phyloP scores from a whole-genome alignment of 345 rosid species.

The Eucalyptus tenuipes region DNA sequence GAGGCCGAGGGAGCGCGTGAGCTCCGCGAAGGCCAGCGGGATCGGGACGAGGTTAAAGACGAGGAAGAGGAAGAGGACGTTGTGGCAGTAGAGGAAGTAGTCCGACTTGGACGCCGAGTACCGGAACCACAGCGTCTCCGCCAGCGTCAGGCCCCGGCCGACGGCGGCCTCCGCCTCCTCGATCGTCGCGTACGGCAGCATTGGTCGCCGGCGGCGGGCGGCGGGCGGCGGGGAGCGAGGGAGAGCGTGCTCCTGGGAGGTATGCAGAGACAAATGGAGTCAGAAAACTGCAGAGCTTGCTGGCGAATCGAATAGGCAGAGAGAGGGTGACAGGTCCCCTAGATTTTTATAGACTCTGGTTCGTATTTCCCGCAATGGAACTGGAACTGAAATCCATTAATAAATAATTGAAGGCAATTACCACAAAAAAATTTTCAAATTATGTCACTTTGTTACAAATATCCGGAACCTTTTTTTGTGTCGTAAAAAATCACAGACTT shows the following conservation, averaged over 20 bases:
- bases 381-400: fast-evolving
- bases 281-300: background rate
- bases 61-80: constrained; percentile 55
- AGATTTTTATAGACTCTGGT: background rate
- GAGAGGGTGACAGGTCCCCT: background rate
- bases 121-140: constrained; percentile 72
- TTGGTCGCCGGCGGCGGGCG: constrained; percentile 10
- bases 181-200: constrained; percentile 64
- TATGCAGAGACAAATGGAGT: background rate
- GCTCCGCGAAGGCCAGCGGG: constrained; percentile 45
- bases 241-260: background rate
- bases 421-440: too few species aligned
- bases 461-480: background rate
- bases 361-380: background rate
- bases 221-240: background rate
- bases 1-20: constrained; percentile 34
- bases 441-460: background rate
- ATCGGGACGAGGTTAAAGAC: constrained; percentile 65
- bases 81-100: constrained; percentile 79
- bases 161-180: constrained; percentile 53
- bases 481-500: too few species aligned
- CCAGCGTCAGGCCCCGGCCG: constrained; percentile 60
- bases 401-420: too few species aligned
- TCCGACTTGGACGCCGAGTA: constrained; percentile 79
- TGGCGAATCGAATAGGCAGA: background rate